Evolutionary conservation across 345 rosid species (phyloP).

Genomic region (Eucalyptus pauciflora): DNA sequence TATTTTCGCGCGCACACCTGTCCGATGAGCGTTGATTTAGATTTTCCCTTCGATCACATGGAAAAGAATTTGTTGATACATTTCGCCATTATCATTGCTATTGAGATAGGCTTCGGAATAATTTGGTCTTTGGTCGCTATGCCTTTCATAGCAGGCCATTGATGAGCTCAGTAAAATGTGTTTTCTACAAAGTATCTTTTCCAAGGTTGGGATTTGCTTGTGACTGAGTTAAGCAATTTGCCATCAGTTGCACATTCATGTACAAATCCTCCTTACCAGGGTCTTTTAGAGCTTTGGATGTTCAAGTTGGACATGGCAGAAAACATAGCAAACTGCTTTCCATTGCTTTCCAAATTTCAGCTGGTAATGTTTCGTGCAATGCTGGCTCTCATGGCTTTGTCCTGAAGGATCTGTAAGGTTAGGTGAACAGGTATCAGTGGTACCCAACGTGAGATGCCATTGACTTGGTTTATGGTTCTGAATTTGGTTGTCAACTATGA

Average conservation of each 20-base stretch:
- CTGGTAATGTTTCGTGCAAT: background rate
- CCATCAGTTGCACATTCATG: background rate
- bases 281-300: background rate
- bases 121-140: background rate
- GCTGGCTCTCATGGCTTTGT: background rate
- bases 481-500: background rate
- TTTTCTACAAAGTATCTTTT: background rate
- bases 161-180: background rate
- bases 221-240: background rate
- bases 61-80: background rate
- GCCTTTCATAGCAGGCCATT: background rate
- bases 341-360: background rate
- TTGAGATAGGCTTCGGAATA: background rate
- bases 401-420: background rate
- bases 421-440: background rate
- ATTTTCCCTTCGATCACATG: background rate
- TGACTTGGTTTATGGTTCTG: background rate
- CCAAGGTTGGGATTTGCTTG: background rate
- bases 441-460: background rate
- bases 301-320: background rate
- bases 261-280: background rate
- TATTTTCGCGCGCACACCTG: background rate
- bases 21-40: background rate
- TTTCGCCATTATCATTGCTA: background rate
- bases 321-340: background rate